phyloP scores from a whole-genome alignment of 108 stramenopile genomes.

The Cyclotella atomus region DNA sequence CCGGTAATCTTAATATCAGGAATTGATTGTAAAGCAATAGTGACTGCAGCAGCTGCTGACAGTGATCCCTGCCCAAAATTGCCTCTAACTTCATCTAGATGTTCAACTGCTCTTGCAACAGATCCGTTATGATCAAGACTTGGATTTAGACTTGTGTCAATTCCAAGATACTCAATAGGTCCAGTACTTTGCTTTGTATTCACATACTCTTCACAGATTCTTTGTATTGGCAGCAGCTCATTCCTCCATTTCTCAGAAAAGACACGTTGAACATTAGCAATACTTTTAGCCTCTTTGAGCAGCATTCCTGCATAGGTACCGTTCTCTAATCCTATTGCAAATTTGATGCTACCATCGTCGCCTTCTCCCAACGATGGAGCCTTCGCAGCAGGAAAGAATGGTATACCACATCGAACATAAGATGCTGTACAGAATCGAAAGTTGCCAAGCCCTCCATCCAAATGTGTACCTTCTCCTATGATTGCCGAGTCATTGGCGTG shows the following conservation, averaged over 20 bases:
- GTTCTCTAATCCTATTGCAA: slow-evolving; percentile 88
- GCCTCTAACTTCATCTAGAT: slow-evolving; percentile 58
- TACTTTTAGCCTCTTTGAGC: slow-evolving; percentile 46
- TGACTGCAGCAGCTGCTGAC: slow-evolving; percentile 79
- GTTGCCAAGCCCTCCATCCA: slow-evolving; percentile 70
- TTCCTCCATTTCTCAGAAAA: slow-evolving; percentile 52
- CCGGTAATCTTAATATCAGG: slow-evolving; percentile 65
- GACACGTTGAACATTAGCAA: slow-evolving; percentile 48
- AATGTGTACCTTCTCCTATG: slow-evolving; percentile 15
- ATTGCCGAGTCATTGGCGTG: not conserved
- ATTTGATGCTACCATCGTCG: slow-evolving; percentile 22
- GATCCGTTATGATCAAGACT: slow-evolving; percentile 74
- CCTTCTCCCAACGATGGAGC: slow-evolving; percentile 13
- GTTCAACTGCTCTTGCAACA: slow-evolving; percentile 81
- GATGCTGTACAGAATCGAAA: slow-evolving; percentile 80
- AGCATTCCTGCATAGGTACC: slow-evolving; percentile 60
- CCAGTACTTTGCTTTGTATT: slow-evolving; percentile 6
- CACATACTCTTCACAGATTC: slow-evolving; percentile 40
- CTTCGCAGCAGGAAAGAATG: slow-evolving; percentile 86
- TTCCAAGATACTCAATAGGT: slow-evolving; percentile 57
- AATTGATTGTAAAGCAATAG: slow-evolving; percentile 69
- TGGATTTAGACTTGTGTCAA: slow-evolving; percentile 86
- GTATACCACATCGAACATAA: slow-evolving; percentile 49
- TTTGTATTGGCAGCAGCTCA: slow-evolving; percentile 63
- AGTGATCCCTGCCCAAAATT: slow-evolving; percentile 76